A percentile compares a stretch with the other conserved stretches of the same genome.
Conservation (phyloP, 257 asterid species). For the Jaltomata sinuosa region DNA sequence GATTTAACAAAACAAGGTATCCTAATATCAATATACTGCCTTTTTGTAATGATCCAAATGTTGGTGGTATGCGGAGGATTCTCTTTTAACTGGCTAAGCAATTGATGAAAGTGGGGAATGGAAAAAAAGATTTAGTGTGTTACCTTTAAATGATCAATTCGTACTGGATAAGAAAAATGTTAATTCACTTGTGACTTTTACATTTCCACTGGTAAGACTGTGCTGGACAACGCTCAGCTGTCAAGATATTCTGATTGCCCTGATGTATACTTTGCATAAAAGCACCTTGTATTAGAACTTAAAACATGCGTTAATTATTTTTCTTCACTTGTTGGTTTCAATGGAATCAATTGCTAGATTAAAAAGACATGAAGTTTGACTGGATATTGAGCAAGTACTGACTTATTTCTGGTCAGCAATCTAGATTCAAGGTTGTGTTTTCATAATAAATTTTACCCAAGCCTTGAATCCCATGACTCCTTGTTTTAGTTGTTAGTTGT, state of each 20-base stretch:
- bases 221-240: background rate
- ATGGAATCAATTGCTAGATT: background rate
- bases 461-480: background rate
- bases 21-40: background rate
- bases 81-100: background rate
- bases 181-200: background rate
- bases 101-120: background rate
- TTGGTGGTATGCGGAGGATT: background rate
- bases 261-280: background rate
- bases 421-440: background rate
- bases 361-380: background rate
- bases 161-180: background rate
- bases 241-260: background rate
- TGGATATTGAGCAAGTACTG: background rate
- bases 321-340: background rate
- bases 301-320: background rate
- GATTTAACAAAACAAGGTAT: background rate
- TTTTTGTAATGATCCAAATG: background rate
- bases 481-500: background rate
- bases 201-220: background rate
- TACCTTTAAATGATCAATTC: background rate
- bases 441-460: background rate
- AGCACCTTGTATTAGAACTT: background rate
- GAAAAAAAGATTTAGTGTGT: background rate
- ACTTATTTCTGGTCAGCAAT: background rate